Percentiles rank a stretch among this genome's conserved stretches.
Evolutionary conservation across 106 monocot genomes (phyloP).

Genomic region (Iris macrosiphon): DNA sequence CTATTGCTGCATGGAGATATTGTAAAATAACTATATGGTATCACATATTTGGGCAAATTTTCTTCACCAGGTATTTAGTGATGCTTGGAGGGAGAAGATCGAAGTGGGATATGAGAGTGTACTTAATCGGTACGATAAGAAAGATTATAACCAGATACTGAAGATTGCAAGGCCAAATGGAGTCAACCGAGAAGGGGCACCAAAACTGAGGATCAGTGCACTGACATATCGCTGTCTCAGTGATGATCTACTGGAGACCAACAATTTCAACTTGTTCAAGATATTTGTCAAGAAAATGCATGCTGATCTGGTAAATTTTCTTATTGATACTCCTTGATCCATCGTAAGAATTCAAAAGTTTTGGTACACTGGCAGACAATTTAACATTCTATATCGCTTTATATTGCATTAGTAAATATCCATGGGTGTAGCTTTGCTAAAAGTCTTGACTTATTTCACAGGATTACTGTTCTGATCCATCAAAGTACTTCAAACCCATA

Average conservation of each 20-base stretch:
- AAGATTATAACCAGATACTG: slow-evolving; percentile 39
- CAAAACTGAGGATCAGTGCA: slow-evolving; percentile 16
- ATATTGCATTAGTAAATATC: too few species aligned
- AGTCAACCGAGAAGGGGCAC: slow-evolving; percentile 23
- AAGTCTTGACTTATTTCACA: too few species aligned
- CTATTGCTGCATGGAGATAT: too few species aligned
- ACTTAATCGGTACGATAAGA: slow-evolving; percentile 24
- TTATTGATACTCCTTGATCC: too few species aligned
- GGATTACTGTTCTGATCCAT: too few species aligned
- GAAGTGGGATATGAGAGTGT: slow-evolving; percentile 51
- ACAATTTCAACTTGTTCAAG: slow-evolving; percentile 32
- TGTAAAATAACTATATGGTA: too few species aligned
- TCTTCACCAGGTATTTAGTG: slow-evolving; percentile 37
- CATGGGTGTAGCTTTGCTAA: too few species aligned
- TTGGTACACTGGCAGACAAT: too few species aligned
- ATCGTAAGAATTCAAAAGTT: too few species aligned
- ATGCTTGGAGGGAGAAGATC: slow-evolving; percentile 46
- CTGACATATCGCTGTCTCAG: slow-evolving; percentile 37
- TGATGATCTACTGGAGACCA: slow-evolving; percentile 18
- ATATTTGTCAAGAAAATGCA: slow-evolving; percentile 42
- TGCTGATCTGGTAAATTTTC: slow-evolving; percentile 38
- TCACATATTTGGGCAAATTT: neutral
- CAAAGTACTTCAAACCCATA: too few species aligned
- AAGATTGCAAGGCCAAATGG: slow-evolving; percentile 40
- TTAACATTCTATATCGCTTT: too few species aligned